Base-by-base conservation (phyloP, 164 flowering plant species). In the Vitis labrusca region DNA sequence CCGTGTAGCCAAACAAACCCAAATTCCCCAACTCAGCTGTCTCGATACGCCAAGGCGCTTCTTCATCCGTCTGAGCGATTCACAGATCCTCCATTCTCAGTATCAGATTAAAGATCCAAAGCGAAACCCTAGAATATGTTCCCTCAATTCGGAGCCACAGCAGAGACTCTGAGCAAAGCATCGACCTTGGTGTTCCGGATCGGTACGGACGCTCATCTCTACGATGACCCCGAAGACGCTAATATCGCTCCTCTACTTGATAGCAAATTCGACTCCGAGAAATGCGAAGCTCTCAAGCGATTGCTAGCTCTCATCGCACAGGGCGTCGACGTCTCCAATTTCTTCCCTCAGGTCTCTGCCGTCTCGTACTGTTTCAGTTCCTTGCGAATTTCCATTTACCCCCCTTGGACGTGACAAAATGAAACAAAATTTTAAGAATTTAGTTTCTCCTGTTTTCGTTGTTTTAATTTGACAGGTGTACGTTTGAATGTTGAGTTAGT, bases 201-300 rank as follows among this genome's bases (percentile, higher is more conserved):
- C 85, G 98, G 99, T 7, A 89, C 97, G 7, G 99, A 96, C 77
- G 99, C 99, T 8, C 97, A 96, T 72, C 93, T 96, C 74, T 96
- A 96, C 88, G 99, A 96, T 85, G 99, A 96, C 63, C 99, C 99
- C 7, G 99, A 96, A 16, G 97, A 96, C 81, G 99, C 88, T 73
- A 92, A 61, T 80, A 90, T 96, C 65, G 90, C 87, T 16, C 91
- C 97, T 0, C 85, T 96, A 2, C 93, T 96, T 63, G 97, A 93
- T 68, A 91, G 97, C 89, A 85, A 78, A 71, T 96, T 84, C 83
- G 98, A 96, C 73, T 89, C 99, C 62, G 98, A 96, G 83, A 96
- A 89, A 53, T 85, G 90, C 79, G 98, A 96, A 62, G 98, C 97
- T 19, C 89, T 96, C 72, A 96, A 96, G 85, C 90, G 99, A 7